These are phyloP conservation scores for Candida manassasensis DNA, from an alignment of 805 yeast genomes.

Conservation along the genomic window DNA sequence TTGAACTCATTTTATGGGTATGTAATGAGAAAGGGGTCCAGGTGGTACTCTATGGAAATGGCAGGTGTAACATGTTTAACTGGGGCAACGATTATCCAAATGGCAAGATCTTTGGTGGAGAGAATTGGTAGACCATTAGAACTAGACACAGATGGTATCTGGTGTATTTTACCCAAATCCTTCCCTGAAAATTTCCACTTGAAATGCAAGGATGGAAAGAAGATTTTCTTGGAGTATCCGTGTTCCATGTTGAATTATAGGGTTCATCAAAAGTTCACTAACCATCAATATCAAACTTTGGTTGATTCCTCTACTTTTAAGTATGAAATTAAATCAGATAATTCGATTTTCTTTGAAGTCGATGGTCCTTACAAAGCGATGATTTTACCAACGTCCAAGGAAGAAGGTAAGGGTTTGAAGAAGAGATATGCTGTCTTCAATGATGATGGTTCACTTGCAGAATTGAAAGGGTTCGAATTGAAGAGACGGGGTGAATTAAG, in stretches of 20 bases:
- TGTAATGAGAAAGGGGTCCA: slow-evolving; percentile 97
- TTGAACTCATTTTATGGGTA: slow-evolving; percentile 95
- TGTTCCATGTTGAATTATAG: slow-evolving; percentile 93
- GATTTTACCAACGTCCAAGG: slow-evolving; percentile 95
- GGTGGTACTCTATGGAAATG: slow-evolving; percentile 99
- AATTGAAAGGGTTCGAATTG: slow-evolving; percentile 92
- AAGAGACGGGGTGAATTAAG: slow-evolving; percentile 96
- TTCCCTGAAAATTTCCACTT: slow-evolving; percentile 87
- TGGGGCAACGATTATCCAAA: slow-evolving; percentile 96
- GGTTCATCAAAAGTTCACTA: slow-evolving; percentile 88
- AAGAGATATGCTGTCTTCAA: slow-evolving; percentile 97
- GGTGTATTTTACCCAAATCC: slow-evolving; percentile 94
- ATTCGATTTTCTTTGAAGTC: slow-evolving; percentile 94
- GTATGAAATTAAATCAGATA: slow-evolving; percentile 79
- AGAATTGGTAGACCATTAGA: slow-evolving; percentile 93
- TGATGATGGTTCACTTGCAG: slow-evolving; percentile 90
- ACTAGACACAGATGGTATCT: slow-evolving; percentile 97
- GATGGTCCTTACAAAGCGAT: slow-evolving; percentile 98
- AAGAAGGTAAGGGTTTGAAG: slow-evolving; percentile 94
- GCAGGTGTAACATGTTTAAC: slow-evolving; percentile 98
- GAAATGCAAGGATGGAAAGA: slow-evolving; percentile 71
- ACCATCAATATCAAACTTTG: slow-evolving; percentile 88
- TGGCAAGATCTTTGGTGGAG: slow-evolving; percentile 91
- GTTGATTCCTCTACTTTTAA: slow-evolving; percentile 62
- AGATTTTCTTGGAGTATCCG: slow-evolving; percentile 77